Evolutionary conservation across 2,329 filamentous ascomycete species (phyloP).

Genomic region (Fusarium equiseti): DNA sequence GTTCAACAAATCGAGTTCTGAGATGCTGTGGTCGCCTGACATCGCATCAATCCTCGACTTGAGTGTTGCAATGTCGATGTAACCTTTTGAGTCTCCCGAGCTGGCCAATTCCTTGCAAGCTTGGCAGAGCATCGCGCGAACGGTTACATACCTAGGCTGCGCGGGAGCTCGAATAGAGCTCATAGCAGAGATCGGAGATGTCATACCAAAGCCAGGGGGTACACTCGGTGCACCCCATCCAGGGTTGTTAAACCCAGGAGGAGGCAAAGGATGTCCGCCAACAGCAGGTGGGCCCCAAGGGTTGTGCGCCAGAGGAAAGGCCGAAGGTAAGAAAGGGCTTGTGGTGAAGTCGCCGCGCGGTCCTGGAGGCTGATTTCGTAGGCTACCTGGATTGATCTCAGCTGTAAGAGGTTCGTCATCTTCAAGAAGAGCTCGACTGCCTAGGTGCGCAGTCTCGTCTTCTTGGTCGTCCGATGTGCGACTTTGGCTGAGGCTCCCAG

Average conservation of each 20-base stretch:
- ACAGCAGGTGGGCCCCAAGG: constrained; percentile 57
- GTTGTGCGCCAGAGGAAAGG: constrained; percentile 54
- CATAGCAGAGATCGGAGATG: constrained; percentile 49
- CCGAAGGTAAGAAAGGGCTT: constrained; percentile 58
- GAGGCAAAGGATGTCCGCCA: constrained; percentile 56
- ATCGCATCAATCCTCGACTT: constrained; percentile 75
- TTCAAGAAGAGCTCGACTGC: constrained; percentile 88
- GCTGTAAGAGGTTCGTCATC: constrained; percentile 71
- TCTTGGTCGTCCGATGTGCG: constrained; percentile 67
- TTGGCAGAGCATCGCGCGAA: constrained; percentile 80
- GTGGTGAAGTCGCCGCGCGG: constrained; percentile 57
- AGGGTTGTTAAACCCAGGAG: constrained; percentile 61
- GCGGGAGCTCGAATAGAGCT: constrained; percentile 51
- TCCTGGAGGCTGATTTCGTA: constrained; percentile 65
- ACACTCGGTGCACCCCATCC: constrained; percentile 54
- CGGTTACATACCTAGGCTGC: constrained; percentile 73
- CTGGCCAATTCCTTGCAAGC: constrained; percentile 75
- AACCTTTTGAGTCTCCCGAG: constrained; percentile 66
- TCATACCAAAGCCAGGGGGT: constrained; percentile 52
- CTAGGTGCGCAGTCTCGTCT: constrained; percentile 83
- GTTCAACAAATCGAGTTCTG: constrained; percentile 78
- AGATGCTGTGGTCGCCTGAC: constrained; percentile 50
- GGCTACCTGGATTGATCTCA: constrained; percentile 49
- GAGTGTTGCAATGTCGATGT: constrained; percentile 75
- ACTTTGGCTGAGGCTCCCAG: constrained; percentile 76